phyloP scores from a whole-genome alignment of 371 early-diverging fungal species.

The Enteropsectra breve region DNA sequence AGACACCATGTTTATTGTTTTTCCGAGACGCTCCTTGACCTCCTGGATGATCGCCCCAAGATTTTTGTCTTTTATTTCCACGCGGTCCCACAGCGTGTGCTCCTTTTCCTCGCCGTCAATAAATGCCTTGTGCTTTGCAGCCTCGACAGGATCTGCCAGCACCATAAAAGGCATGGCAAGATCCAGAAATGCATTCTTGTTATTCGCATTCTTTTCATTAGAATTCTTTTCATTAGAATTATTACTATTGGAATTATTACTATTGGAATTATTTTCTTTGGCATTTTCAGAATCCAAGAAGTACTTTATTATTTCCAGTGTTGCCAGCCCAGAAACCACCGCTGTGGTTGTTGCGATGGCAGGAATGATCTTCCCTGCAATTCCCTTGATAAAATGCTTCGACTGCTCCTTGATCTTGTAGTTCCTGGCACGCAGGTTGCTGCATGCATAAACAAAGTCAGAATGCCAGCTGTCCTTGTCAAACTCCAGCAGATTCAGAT shows the following conservation, averaged over 20 bases:
- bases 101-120: constrained; percentile 69
- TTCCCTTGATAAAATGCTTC: constrained; percentile 87
- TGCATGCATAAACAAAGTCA: constrained; percentile 89
- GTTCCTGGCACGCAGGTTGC: constrained; percentile 88
- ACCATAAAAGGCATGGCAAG: constrained; percentile 95
- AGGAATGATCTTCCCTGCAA: constrained; percentile 99
- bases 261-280: constrained; percentile 5
- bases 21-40: constrained; percentile 70
- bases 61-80: constrained; percentile 77
- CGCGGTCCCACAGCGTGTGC: constrained; percentile 88
- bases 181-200: constrained; percentile 95
- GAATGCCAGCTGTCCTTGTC: constrained; percentile 99
- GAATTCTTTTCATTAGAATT: constrained; percentile 5
- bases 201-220: constrained; percentile 65
- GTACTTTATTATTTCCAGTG: constrained; percentile 68
- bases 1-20: constrained; percentile 84
- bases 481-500: constrained; percentile 80
- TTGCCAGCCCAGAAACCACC: constrained; percentile 89
- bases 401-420: constrained; percentile 83
- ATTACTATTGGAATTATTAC: no score
- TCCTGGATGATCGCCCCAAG: constrained; percentile 75
- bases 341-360: constrained; percentile 99
- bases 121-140: constrained; percentile 62
- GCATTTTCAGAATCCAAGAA: no score
- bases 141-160: constrained; percentile 89